Evolutionary conservation across 495 filamentous ascomycete genomes (phyloP).

Genomic region (Aspergillus affinis): DNA sequence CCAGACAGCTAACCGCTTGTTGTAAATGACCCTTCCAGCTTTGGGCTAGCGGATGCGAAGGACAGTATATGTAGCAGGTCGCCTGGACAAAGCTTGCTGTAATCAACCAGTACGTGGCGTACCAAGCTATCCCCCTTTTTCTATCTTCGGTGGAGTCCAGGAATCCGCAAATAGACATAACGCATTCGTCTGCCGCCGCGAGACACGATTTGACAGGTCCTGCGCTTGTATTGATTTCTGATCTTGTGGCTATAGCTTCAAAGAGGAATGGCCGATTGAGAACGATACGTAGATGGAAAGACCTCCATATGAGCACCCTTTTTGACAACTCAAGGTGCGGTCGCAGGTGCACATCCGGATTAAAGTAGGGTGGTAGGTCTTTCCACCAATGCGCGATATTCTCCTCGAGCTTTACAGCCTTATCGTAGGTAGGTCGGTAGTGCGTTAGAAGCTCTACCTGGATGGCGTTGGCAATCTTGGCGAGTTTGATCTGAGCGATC

Average conservation of each 20-base stretch:
- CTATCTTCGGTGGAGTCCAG: slow-evolving; percentile 19
- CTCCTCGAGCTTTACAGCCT: slow-evolving; percentile 18
- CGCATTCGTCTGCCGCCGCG: slow-evolving; percentile 20
- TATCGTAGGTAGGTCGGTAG: slow-evolving; percentile 19
- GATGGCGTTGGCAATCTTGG: slow-evolving; percentile 26
- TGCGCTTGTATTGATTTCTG: slow-evolving; percentile 12
- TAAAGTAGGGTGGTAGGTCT: slow-evolving; percentile 20
- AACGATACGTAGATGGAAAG: slow-evolving; percentile 25
- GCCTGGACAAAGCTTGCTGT: slow-evolving; percentile 27
- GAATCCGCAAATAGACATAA: slow-evolving; percentile 20
- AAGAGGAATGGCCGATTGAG: slow-evolving; percentile 25
- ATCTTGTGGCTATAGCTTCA: slow-evolving; percentile 18
- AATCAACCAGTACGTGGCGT: slow-evolving; percentile 25
- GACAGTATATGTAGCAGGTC: slow-evolving; percentile 23
- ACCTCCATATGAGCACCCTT: slow-evolving; percentile 19
- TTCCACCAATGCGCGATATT: slow-evolving; percentile 18
- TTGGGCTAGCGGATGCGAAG: slow-evolving; percentile 12
- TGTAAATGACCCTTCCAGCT: slow-evolving; percentile 18
- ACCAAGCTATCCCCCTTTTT: slow-evolving; percentile 20
- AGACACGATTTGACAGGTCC: slow-evolving; percentile 21
- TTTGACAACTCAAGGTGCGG: slow-evolving; percentile 18
- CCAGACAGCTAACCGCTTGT: slow-evolving; percentile 19
- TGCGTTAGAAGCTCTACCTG: slow-evolving; percentile 25
- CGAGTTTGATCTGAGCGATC: slow-evolving; percentile 25
- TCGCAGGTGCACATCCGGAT: slow-evolving; percentile 10